Evolutionary conservation across 805 yeast species (phyloP), one percentile per base, ranked within the genome.

Genomic region (Jamesozyma piceae): DNA sequence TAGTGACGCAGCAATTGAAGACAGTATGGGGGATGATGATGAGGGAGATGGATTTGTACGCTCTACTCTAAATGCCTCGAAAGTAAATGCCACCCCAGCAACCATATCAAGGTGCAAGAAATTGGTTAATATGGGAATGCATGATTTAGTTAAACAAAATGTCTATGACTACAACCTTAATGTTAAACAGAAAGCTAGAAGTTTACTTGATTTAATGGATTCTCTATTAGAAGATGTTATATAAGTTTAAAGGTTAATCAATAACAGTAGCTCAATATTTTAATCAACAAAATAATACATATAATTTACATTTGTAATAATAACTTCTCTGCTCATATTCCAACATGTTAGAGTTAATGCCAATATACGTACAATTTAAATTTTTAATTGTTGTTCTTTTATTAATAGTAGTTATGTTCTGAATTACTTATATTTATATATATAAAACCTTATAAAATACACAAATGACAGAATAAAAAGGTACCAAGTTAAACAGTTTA

Each of bases 401-500:
- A 33, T 19, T 33, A 19, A 18, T 33, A 31, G 34, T 31, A 45
- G 46, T 42, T 43, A 43, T 43, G 49, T 46, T 46, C 43, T 37
- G 41, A 45, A 48, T 38, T 43, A 48, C 36, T 43, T 43, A 44
- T 42, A 47, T 38, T 37, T 42, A 41, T 43, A 43, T 46, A 46
- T 40, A 43, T 43, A 24, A 39, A 47, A 39, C 45, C 45, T 44
- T 44, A 30, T 45, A 43, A 41, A 45, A 43, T 34, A 44, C 40
- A 47, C 41, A 44, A 47, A 39, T 45, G 48, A 37, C 43, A 36
- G 40, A 39, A 42, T 21, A 43, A 37, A 38, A 37, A 34, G 43
- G 39, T 38, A 34, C 38, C 35, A 41, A 21, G 24, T 45, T 39
- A 43, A 48, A 52, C 42, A 61, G 58, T 58, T 73, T 78, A 78